Base-by-base conservation (phyloP, 2,329 filamentous ascomycete species). In the Zasmidium cellare region DNA sequence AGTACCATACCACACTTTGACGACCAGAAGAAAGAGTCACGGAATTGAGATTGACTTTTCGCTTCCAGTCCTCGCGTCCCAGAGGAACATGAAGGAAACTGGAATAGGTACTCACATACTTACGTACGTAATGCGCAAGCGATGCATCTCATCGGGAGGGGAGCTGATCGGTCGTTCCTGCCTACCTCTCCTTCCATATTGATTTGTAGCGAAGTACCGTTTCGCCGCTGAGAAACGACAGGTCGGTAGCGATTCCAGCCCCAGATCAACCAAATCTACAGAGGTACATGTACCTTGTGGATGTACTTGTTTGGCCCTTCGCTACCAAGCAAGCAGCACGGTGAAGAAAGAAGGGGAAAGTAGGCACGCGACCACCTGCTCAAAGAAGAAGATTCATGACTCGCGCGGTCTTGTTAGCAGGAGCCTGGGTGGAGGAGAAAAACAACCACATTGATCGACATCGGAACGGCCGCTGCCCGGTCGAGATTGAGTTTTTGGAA, bases 361-460 rank as follows among this genome's bases (percentile, higher is more conserved):
- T 9, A 48, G 47, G 25, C 25, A 51, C 48, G 35, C 11, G 35
- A 41, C 35, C 35, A 9, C 35, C n/a, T 41, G 35, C 35, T 41
- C 35, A 18, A 41, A 9, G 7, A 14, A 41, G 35, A 9, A 41
- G 35, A 41, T 18, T 3, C 35, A 41, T 41, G 35, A 41, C 35
- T 41, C 35, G 35, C 28, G 28, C 28, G 28, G 28, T 7, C 7
- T 14, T n/a, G n/a, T n/a, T n/a, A n/a, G n/a, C n/a, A n/a, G n/a
- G n/a, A n/a, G n/a, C n/a, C n/a, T n/a, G n/a, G 28, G 7, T 7
- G 28, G 28, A 7, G 28, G 14, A 31, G 11, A 20, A 49, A 28
- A 49, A 24, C 51, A 53, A 53, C 51, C 51, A 53, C 41, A 53
- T 31, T 16, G 51, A 53, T 53, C 41, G 41, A 31, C 51, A 22